Evolutionary conservation across 208 protist species (phyloP), one percentile per base, ranked within the genome.

Genomic region (Crithidia brevicula): DNA sequence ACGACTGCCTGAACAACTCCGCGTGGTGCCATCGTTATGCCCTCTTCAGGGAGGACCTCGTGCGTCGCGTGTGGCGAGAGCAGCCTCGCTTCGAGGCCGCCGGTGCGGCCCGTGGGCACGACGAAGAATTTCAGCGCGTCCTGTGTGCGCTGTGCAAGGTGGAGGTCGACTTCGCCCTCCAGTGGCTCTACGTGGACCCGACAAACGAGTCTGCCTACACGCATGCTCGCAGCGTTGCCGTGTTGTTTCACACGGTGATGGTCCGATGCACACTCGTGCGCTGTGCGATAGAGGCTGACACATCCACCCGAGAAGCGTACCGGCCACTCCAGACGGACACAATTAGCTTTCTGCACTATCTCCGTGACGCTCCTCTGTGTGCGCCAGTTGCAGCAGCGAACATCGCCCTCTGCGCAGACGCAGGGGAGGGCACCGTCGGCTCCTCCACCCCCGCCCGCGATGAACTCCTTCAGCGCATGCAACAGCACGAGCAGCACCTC

Each of bases 11-110:
- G 30, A 95, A 95, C 70, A 95, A 95, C 72, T 93, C 86, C 5
- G 89, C 83, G 20, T 95, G 89, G 89, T 92, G 86, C 61, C 89
- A 95, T 53, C 82, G 89, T 25, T 83, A 85, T 20, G 57, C 66
- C 25, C 47, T 93, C 18, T 81, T 93, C 51, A 45, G 70, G 8
- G 60, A 75, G 4, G 65, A 88, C 36, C 70, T 95, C 5, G 52
- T 91, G 40, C 56, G 61, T 23, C 54, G 6, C 51, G 81, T 51
- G 28, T 91, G 61, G 64, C 46, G 49, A 40, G 31, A 40, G 27
- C 54, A 52, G 40, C 3, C 36, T 7, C 36, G 15, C 0, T 13
- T 13, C 8, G 10, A 40, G 10, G 15, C 36, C 15, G 8, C 15
- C 27, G 23, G 15, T 28, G n/a, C 13, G 0, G 52, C 0, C 9